phyloP scores from a whole-genome alignment of 2,329 filamentous ascomycete genomes.

The Ceratocystis harringtonii region DNA sequence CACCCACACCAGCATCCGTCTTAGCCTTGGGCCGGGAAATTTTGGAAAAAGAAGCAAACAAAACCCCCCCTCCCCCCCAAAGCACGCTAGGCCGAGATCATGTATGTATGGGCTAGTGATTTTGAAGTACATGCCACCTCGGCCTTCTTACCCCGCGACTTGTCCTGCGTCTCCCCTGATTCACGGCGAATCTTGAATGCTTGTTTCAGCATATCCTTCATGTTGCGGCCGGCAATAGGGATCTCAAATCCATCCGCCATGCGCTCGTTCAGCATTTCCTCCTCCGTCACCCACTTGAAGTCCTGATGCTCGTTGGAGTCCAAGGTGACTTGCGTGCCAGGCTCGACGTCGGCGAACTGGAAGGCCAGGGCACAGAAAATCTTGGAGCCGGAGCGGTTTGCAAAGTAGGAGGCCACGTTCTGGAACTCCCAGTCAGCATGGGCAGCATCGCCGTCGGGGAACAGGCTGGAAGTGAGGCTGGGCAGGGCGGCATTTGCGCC shows the following conservation, averaged over 20 bases:
- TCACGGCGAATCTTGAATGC: conserved; percentile 15
- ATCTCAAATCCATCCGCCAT: conserved; percentile 23
- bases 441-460: conserved; percentile 5
- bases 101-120: not conserved
- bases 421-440: conserved; percentile 8
- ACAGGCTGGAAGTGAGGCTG: not conserved
- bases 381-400: conserved; percentile 24
- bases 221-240: conserved; percentile 22
- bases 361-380: conserved; percentile 26
- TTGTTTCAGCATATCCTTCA: conserved; percentile 17
- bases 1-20: too few relatives aligned
- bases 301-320: conserved; percentile 30
- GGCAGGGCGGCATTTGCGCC: conserved; percentile 16
- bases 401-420: conserved; percentile 20
- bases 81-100: not conserved
- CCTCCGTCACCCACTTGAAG: conserved; percentile 28
- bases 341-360: conserved; percentile 24
- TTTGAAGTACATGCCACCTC: not conserved
- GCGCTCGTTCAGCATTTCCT: conserved; percentile 24
- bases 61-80: too few relatives aligned
- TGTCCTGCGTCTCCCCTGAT: conserved; percentile 9
- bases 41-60: too few relatives aligned
- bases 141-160: not conserved
- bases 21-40: too few relatives aligned
- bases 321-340: conserved; percentile 22